Evolutionary conservation across 2,329 filamentous ascomycete genomes (phyloP).

Genomic region (Ophiostoma himal-ulmi): DNA sequence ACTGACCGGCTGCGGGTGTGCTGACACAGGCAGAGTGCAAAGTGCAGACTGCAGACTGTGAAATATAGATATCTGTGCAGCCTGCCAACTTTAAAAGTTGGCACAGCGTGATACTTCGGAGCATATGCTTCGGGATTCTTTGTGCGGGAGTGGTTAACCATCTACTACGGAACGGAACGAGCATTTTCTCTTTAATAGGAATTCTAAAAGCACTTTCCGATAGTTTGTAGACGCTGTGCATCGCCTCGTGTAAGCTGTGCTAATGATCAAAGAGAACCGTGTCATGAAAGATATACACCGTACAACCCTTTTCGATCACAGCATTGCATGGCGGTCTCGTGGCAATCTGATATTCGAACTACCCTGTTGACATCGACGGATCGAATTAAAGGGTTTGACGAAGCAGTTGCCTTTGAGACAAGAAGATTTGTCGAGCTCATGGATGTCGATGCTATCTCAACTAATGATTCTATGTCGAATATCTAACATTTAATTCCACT

Average conservation of each 20-base stretch:
- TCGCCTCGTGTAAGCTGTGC: constrained; percentile 6
- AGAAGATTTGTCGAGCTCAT: too few relatives aligned
- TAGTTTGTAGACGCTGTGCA: not conserved
- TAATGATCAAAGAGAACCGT: not conserved
- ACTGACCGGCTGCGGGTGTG: not conserved
- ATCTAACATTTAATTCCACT: not conserved
- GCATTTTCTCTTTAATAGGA: not conserved
- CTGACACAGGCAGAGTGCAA: constrained; percentile 5
- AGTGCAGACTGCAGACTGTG: not conserved
- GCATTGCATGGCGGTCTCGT: not conserved
- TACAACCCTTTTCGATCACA: not conserved
- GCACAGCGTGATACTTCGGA: constrained; percentile 5
- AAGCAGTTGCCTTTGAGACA: not conserved
- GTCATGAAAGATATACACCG: not conserved
- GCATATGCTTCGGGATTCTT: constrained; percentile 5
- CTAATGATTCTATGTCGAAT: not conserved
- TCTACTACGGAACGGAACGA: constrained; percentile 8
- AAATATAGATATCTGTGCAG: not conserved
- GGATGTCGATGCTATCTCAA: too few relatives aligned
- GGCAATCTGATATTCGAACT: not conserved
- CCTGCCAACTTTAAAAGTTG: not conserved
- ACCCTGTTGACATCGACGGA: not conserved
- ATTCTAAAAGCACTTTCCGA: not conserved
- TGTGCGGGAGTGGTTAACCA: not conserved
- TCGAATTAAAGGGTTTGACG: not conserved